Base-by-base conservation (phyloP, 257 asterid genomes). In the Apocynum venetum region DNA sequence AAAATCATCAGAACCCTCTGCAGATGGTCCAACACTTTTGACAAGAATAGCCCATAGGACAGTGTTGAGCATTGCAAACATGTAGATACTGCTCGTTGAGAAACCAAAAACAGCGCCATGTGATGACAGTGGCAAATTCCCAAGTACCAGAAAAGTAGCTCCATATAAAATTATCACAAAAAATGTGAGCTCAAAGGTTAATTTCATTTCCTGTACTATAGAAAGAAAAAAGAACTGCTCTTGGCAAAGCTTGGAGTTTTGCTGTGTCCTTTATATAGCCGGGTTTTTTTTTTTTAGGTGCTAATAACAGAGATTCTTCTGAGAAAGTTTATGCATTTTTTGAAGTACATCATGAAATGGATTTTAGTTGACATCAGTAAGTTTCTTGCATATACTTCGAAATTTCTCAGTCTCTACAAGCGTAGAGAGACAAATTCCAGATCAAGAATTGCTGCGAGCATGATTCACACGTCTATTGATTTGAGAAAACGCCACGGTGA, bases 11-110 rank as follows among this genome's bases (percentile, higher is more conserved):
- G 40, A 57, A 55, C 70, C 71, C 57, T 80, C 83, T 8, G 60
- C 70, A 8, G 84, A 55, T 68, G 68, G 61, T 40, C 78, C 49
- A 44, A 53, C 53, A 65, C 57, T 64, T 57, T 20, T 78, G 25
- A 49, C 47, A 48, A 78, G 15, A 55, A 83, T 48, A 60, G 63
- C 72, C 46, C 75, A 79, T n/a, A 83, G 15, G 13, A 80, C 38
- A 44, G 67, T 38, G 36, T 83, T 83, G 15, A 59, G 80, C 70
- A 83, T 20, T 8, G 76, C 38, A 40, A 81, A 79, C 38, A 67
- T 13, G 17, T 69, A 73, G 44, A 67, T 36, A 1, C 74, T 66
- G 63, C 78, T 72, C 4, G 61, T 52, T 3, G 80, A 57, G 69
- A 81, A 63, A 43, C 66, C 72, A 60, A 53, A 4, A 31, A 74